These are phyloP conservation scores for Yamadazyma phyllophila DNA, from an alignment of 805 yeast species.

Conservation along the genomic window DNA sequence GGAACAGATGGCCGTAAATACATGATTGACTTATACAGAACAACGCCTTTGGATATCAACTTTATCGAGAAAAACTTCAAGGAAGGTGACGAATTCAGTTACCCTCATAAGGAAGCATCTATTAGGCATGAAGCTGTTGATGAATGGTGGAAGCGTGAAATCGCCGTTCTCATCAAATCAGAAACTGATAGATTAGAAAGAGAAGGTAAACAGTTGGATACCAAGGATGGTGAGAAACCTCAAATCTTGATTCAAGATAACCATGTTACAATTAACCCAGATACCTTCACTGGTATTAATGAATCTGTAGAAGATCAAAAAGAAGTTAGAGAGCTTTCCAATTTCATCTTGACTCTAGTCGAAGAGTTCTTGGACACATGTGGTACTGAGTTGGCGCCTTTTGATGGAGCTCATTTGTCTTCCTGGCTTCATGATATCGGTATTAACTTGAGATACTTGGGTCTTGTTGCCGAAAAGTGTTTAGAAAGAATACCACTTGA, in stretches of 20 bases:
- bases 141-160: slow-evolving; percentile 80
- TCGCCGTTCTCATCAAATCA: slow-evolving; percentile 49
- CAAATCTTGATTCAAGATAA: slow-evolving; percentile 53
- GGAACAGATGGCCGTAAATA: slow-evolving; percentile 87
- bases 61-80: slow-evolving; percentile 60
- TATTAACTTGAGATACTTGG: slow-evolving; percentile 86
- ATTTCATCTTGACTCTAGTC: slow-evolving; percentile 59
- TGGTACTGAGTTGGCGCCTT: slow-evolving; percentile 58
- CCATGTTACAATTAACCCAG: slow-evolving; percentile 70
- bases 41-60: slow-evolving; percentile 80
- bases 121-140: slow-evolving; percentile 86
- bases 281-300: slow-evolving; percentile 54
- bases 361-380: slow-evolving; percentile 61
- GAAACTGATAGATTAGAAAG: slow-evolving; percentile 49
- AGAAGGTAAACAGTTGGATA: slow-evolving; percentile 29
- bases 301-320: slow-evolving; percentile 51
- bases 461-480: slow-evolving; percentile 49
- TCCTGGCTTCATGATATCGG: slow-evolving; percentile 73
- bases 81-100: slow-evolving; percentile 41
- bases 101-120: slow-evolving; percentile 80
- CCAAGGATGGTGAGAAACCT: slow-evolving; percentile 40
- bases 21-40: slow-evolving; percentile 76
- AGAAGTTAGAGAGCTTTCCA: slow-evolving; percentile 68
- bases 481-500: slow-evolving; percentile 13
- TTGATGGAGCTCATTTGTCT: slow-evolving; percentile 78